Evolutionary conservation across 2,329 filamentous ascomycete species (phyloP).

Genomic region (Alternaria arborescens): DNA sequence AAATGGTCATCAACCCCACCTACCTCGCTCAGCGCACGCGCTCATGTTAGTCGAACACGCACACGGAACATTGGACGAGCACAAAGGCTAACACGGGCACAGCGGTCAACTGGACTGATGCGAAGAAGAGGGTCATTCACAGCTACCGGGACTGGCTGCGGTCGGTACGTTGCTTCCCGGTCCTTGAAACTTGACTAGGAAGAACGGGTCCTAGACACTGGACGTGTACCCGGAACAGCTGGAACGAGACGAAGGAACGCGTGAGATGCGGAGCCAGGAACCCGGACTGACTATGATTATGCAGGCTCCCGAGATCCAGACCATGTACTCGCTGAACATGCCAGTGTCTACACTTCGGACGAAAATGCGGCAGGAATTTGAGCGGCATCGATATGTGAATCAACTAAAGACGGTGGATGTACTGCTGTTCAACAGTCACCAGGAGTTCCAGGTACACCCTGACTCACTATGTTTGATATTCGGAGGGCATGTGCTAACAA

Average conservation of each 20-base stretch:
- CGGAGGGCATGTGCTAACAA: constrained; percentile 3
- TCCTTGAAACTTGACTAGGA: too few relatives aligned
- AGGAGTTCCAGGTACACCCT: constrained; percentile 83
- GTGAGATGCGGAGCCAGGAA: background rate
- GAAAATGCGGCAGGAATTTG: constrained; percentile 95
- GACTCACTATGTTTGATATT: background rate
- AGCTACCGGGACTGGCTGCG: constrained; percentile 96
- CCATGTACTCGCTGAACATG: constrained; percentile 93
- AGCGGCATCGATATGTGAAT: constrained; percentile 91
- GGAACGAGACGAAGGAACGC: background rate
- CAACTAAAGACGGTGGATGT: constrained; percentile 90
- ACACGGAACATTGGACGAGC: constrained; percentile 23
- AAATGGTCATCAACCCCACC: constrained; percentile 81
- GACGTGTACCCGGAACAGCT: background rate
- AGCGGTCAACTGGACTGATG: constrained; percentile 92
- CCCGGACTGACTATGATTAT: constrained; percentile 18
- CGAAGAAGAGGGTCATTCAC: constrained; percentile 83
- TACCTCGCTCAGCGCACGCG: constrained; percentile 74
- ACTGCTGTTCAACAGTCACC: constrained; percentile 86
- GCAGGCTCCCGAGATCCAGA: constrained; percentile 95
- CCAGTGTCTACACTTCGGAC: constrained; percentile 88
- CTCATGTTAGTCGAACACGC: constrained; percentile 54
- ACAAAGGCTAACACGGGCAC: constrained; percentile 35
- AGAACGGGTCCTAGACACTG: background rate
- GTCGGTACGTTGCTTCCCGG: constrained; percentile 72